Base-by-base conservation (phyloP, 139 green algal species). In the Chlorella vulgaris region DNA sequence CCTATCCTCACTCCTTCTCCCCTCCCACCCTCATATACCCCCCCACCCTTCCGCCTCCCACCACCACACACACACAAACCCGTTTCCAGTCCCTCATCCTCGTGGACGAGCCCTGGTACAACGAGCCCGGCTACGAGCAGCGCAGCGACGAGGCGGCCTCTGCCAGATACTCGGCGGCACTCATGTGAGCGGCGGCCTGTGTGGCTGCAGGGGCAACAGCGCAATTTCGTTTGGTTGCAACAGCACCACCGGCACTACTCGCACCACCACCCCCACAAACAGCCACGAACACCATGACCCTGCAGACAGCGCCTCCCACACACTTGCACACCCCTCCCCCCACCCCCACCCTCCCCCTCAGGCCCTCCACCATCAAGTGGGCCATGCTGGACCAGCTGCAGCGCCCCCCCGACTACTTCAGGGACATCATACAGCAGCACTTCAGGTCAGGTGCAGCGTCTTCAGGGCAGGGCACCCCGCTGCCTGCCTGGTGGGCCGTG, bases 311-410 rank as follows among this genome's bases (percentile, higher is more conserved):
- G n/a, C n/a, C n/a, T n/a, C n/a, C n/a, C n/a, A n/a, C n/a, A n/a
- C n/a, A n/a, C n/a, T n/a, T n/a, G n/a, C n/a, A n/a, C n/a, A n/a
- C n/a, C n/a, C n/a, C n/a, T n/a, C n/a, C n/a, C n/a, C n/a, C n/a
- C n/a, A n/a, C n/a, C n/a, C n/a, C n/a, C n/a, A n/a, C n/a, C n/a
- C n/a, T n/a, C n/a, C n/a, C n/a, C n/a, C n/a, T n/a, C n/a, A 88
- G 83, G 76, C 82, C 84, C 47, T 50, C 79, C 35, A 90, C 87
- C 31, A 75, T 91, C 60, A 80, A 71, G 29, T 88, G 82, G 82
- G 93, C 93, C 3, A 95, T 96, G 85, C 81, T 92, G 51, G 92
- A 91, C 68, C 69, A 89, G 76, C 85, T 97, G 68, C 70, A 69
- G 8, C 77, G 85, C 39, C 89, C 90, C 7, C 89, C 86, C 1